Percentiles rank a stretch among this genome's conserved stretches.
Conservation (phyloP, 75 land plant genomes). For the Pinus tabuliformis region DNA sequence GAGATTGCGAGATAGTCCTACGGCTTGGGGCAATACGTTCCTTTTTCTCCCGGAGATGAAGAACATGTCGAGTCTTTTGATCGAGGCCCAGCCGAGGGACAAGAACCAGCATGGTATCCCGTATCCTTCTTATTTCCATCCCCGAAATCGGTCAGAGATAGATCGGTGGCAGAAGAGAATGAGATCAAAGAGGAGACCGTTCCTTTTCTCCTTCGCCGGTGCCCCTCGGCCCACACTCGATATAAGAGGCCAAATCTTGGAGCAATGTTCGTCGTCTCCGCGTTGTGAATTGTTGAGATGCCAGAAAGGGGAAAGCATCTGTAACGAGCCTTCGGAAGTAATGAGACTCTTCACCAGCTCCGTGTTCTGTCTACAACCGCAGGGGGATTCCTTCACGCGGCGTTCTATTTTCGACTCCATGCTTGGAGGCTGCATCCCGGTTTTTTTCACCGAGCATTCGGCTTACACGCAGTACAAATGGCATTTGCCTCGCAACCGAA, state of each 20-base stretch:
- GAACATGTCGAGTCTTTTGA: constrained; percentile 51
- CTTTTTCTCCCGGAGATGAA: constrained; percentile 32
- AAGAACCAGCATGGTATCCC: constrained; percentile 64
- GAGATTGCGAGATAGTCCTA: constrained; percentile 14
- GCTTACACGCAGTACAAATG: constrained; percentile 72
- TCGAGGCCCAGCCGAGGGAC: constrained; percentile 47
- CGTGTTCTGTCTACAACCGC: constrained; percentile 70
- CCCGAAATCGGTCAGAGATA: constrained; percentile 33
- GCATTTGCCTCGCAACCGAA: constrained; percentile 38
- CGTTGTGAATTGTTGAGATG: constrained; percentile 37
- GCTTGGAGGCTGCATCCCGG: constrained; percentile 76
- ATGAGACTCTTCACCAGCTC: constrained; percentile 39
- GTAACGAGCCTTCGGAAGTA: constrained; percentile 39
- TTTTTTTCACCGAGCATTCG: constrained; percentile 68
- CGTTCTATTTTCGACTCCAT: constrained; percentile 73
- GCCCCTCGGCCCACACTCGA: constrained; percentile 37
- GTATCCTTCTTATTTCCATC: constrained; percentile 76
- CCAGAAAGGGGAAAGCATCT: constrained; percentile 18
- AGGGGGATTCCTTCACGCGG: constrained; percentile 69
- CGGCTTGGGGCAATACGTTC: constrained; percentile 43
- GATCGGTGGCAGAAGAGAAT: constrained; percentile 50
- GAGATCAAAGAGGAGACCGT: constrained; percentile 11
- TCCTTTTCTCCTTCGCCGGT: constrained; percentile 67
- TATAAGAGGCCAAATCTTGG: constrained; percentile 29
- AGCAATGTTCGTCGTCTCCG: constrained; percentile 34